phyloP scores from a whole-genome alignment of 306 rosid species.

The Ammopiptanthus mongolicus region DNA sequence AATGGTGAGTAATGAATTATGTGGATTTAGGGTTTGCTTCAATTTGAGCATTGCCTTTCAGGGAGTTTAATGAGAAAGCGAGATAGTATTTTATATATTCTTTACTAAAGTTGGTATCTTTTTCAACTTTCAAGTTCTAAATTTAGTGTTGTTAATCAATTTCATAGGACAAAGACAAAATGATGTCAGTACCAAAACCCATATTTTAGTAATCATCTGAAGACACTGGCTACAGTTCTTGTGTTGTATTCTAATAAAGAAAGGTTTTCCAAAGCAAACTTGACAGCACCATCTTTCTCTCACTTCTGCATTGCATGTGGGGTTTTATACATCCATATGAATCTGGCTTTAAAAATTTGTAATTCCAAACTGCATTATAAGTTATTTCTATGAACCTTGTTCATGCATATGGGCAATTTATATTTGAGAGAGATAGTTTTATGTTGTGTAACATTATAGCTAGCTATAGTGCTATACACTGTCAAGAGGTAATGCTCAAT shows the following conservation, averaged over 20 bases:
- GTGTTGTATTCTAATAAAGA: background rate
- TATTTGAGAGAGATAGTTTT: background rate
- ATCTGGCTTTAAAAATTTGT: background rate
- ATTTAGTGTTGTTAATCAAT: background rate
- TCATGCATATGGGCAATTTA: no score
- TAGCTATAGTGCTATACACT: background rate
- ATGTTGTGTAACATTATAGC: background rate
- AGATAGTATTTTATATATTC: background rate
- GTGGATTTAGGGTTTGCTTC: background rate
- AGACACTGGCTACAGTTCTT: background rate
- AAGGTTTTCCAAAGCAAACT: background rate
- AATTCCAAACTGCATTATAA: background rate
- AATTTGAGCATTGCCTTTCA: background rate
- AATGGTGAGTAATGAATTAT: background rate
- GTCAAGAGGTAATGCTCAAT: background rate
- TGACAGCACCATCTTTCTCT: background rate
- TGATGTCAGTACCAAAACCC: slow-evolving; percentile 16
- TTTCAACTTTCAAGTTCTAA: background rate
- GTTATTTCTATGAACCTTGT: background rate
- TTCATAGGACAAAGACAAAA: slow-evolving; percentile 21
- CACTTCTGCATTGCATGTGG: background rate
- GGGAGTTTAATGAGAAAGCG: background rate
- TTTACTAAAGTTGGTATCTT: slow-evolving; percentile 2
- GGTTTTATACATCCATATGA: no score
- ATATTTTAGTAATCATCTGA: background rate